Percentiles rank a stretch among this genome's conserved stretches.
These are phyloP conservation scores for Phytophthora palmivora DNA, from an alignment of 352 stramenopile species.

Conservation along the genomic window DNA sequence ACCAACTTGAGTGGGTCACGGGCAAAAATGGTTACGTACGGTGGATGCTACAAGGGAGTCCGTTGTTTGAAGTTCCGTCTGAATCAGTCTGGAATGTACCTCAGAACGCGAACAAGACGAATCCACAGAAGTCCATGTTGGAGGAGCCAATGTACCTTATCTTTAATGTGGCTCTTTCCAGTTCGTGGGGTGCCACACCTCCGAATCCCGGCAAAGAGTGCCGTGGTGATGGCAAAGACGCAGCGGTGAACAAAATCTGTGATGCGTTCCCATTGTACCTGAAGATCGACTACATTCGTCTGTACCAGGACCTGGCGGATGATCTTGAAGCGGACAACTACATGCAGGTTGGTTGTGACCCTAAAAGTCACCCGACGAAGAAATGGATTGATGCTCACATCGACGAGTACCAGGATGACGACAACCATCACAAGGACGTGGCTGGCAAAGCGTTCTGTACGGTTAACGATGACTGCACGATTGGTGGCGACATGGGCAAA, in stretches of 20 bases:
- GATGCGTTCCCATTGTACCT: slow-evolving; percentile 57
- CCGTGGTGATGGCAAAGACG: slow-evolving; percentile 30
- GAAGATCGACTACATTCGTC: slow-evolving; percentile 85
- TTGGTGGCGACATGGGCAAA: neutral
- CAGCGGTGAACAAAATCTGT: slow-evolving; percentile 56
- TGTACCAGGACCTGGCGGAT: slow-evolving; percentile 75
- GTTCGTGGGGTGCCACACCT: slow-evolving; percentile 50
- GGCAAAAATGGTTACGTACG: slow-evolving; percentile 43
- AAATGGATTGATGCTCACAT: slow-evolving; percentile 49
- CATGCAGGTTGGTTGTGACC: slow-evolving; percentile 47
- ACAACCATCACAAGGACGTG: neutral
- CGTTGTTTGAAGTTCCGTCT: slow-evolving; percentile 80
- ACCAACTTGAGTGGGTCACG: slow-evolving; percentile 51
- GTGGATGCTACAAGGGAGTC: slow-evolving; percentile 68
- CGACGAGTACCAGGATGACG: slow-evolving; percentile 36
- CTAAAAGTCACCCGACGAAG: slow-evolving; percentile 42
- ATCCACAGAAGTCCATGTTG: slow-evolving; percentile 84
- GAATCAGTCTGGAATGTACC: slow-evolving; percentile 42
- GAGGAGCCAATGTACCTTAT: slow-evolving; percentile 94
- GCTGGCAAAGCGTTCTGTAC: neutral
- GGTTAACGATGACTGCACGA: neutral
- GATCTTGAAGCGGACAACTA: slow-evolving; percentile 28
- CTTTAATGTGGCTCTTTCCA: slow-evolving; percentile 93
- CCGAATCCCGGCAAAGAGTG: slow-evolving; percentile 27
- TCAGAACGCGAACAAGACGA: slow-evolving; percentile 41